phyloP scores from a whole-genome alignment of 371 early-diverging fungal genomes.

The Mortierella sp. region DNA sequence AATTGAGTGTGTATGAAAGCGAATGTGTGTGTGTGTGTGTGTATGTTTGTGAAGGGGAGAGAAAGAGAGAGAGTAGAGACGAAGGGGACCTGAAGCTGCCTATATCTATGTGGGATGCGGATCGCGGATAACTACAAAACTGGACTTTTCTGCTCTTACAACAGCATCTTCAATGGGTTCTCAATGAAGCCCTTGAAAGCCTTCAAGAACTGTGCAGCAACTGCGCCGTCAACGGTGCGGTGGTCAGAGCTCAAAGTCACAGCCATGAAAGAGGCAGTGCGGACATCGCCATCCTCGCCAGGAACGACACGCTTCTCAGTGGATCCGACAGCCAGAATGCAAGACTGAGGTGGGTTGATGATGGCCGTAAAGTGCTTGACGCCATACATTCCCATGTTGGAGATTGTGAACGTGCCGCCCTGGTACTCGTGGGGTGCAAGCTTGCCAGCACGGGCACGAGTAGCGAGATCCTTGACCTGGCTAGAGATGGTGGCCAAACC shows the following conservation, averaged over 20 bases:
- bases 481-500: conserved; percentile 90
- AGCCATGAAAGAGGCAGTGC: conserved; percentile 76
- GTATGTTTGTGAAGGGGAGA: background rate
- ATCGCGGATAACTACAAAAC: background rate
- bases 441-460: conserved; percentile 89
- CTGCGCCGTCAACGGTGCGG: conserved; percentile 97
- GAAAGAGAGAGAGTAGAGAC: background rate
- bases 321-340: conserved; percentile 94
- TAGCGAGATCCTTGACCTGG: conserved; percentile 88
- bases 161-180: conserved; percentile 94
- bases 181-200: conserved; percentile 94
- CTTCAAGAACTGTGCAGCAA: conserved; percentile 93
- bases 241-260: conserved; percentile 96
- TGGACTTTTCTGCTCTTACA: conserved; percentile 65
- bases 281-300: conserved; percentile 65
- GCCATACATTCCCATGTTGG: conserved; percentile 98
- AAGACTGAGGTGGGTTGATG: conserved; percentile 97
- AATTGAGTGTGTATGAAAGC: background rate
- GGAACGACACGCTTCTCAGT: conserved; percentile 85
- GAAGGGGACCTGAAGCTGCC: background rate
- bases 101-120: conserved; percentile 1
- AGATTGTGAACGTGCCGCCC: conserved; percentile 97
- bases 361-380: conserved; percentile 96
- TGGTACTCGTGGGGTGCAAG: conserved; percentile 96
- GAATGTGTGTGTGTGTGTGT: no score